Base-by-base conservation (phyloP, 2,329 filamentous ascomycete species). In the Aspergillus unguis region DNA sequence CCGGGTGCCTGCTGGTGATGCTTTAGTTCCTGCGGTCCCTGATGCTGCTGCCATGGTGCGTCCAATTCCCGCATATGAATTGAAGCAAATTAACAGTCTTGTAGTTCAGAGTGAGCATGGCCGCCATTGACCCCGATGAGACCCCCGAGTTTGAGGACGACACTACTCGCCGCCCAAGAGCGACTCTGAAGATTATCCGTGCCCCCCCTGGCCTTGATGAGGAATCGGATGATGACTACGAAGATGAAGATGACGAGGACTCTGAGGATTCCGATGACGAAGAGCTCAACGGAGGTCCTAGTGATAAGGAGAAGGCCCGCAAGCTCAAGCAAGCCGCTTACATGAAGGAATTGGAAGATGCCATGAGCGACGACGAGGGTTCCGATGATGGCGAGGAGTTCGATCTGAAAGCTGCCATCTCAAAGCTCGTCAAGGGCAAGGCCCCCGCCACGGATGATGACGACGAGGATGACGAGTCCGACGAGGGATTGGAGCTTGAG, bases 21-120 rank as follows among this genome's bases (percentile, higher is more conserved):
- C 90, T 71, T 79, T 94, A 72, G 85, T 96, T 65, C 87, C 90
- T 61, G 90, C 89, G 53, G 79, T 85, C 58, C 81, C 85, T 58
- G 85, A 92, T 62, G 86, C 92, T 66, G 88, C 89, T 69, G 89
- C 90, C 56, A 88, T 88, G 72, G 90, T 95, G 80, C 80, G 88
- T 83, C 47, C 50, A 43, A 3, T 6, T 11, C 10, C 10, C 10
- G 7, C 26, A 42, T 44, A 6, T n/a, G n/a, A 6, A 4, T 27
- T 17, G 4, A 27, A 36, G 6, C 42, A 28, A 43, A n/a, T 31
- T 53, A 41, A 53, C 31, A 23, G 6, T 11, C n/a, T 2, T 38
- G 28, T 66, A 96, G 92, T 95, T 96, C 78, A 90, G 90, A 72
- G 90, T 99, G 69, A 97, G 92, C 67, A 99, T 99, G 94, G 94